phyloP scores from a whole-genome alignment of 179 eudicot species.

The Heliamphora pulchella region DNA sequence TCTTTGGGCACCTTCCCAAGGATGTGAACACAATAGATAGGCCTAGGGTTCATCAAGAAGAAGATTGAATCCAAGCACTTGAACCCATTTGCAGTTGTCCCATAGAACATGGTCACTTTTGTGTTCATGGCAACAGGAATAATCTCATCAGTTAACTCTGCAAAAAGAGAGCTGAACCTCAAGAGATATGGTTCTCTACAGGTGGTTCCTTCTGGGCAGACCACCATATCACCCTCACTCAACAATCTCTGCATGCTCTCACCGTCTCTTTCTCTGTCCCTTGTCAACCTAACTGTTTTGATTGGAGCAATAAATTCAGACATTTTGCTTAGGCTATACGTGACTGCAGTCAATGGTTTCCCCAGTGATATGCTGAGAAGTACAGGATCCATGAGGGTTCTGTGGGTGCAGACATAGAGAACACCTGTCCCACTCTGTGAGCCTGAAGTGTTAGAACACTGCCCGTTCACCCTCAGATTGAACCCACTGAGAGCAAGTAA shows the following conservation, averaged over 20 bases:
- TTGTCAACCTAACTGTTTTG: slow-evolving; percentile 56
- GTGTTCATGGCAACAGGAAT: slow-evolving; percentile 56
- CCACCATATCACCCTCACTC: slow-evolving; percentile 46
- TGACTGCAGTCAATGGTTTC: slow-evolving; percentile 72
- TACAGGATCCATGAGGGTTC: slow-evolving; percentile 81
- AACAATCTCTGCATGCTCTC: slow-evolving; percentile 48
- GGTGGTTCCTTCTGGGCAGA: slow-evolving; percentile 78
- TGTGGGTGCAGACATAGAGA: slow-evolving; percentile 78
- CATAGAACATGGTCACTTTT: slow-evolving; percentile 56
- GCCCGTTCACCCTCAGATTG: slow-evolving; percentile 32
- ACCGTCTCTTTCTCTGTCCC: slow-evolving; percentile 54
- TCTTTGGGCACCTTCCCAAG: slow-evolving; percentile 33
- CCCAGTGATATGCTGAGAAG: slow-evolving; percentile 46
- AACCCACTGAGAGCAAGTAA: slow-evolving; percentile 50
- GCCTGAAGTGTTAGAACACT: slow-evolving; percentile 6
- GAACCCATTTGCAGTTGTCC: slow-evolving; percentile 62
- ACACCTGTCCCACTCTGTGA: slow-evolving; percentile 32
- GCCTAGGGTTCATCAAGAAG: slow-evolving; percentile 59
- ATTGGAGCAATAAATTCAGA: slow-evolving; percentile 74
- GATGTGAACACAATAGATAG: slow-evolving; percentile 41
- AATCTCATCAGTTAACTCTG: slow-evolving; percentile 47
- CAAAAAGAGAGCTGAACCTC: slow-evolving; percentile 67
- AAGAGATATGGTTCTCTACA: slow-evolving; percentile 64
- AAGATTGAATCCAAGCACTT: slow-evolving; percentile 63
- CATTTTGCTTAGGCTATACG: slow-evolving; percentile 73